Base-by-base conservation (phyloP, 345 rosid species). In the Luvunga scandens region DNA sequence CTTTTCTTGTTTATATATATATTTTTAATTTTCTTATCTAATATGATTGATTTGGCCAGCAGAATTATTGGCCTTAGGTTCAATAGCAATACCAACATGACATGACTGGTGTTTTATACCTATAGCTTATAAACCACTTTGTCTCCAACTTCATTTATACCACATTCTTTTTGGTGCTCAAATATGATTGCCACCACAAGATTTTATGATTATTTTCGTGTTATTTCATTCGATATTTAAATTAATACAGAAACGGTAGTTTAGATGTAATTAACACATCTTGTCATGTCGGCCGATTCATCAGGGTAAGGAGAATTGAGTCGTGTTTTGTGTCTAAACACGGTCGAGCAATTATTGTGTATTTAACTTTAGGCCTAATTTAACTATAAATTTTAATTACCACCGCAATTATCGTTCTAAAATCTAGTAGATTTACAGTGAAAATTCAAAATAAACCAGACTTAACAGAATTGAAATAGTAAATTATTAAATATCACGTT, bases 111-210 rank as follows among this genome's bases (percentile, higher is more conserved):
- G 59, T 36, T 34, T 13, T 2, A 55, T 19, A 5, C 27, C 73
- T 48, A 0, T 16, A 12, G 22, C 27, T 34, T 57, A 13, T 24
- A n/a, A 59, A 18, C 56, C 24, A 25, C 10, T 59, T 60, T 57
- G 66, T 14, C 53, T 59, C 66, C 19, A 53, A 7, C 45, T 27
- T 73, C 56, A 60, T 73, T 36, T 16, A 60, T 73, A 24, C 5
- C 76, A 59, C 18, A 60, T 73, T 73, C 55, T 39, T 73, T 73
- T 60, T 66, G 50, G 71, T 36, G 50, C 53, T 36, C 8, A 38
- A 67, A 38, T 25, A 10, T 62, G 33, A 62, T 9, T 28, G 18
- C 13, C 55, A 39, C 55, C 19, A 67, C 55, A 68, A 10, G 21
- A 1, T 13, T 68, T 24, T 10, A 1, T 6, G 28, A 68, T 19